Conservation (phyloP, 2,329 filamentous ascomycete species). For the Fusarium bactridioides region DNA sequence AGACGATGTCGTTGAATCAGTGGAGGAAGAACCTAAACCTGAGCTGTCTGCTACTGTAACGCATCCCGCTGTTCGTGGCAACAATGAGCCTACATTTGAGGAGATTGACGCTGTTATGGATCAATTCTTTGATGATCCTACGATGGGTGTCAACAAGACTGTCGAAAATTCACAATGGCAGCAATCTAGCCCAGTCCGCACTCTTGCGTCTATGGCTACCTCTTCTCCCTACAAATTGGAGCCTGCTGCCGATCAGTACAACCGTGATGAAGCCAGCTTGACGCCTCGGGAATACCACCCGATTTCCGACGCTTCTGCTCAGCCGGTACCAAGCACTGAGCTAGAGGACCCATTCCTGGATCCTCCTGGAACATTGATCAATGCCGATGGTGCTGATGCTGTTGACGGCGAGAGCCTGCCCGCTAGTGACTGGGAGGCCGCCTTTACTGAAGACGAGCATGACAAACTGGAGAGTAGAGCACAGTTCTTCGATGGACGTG, state of each 20-base stretch:
- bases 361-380: conserved; percentile 55
- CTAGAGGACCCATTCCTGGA: conserved; percentile 71
- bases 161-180: conserved; percentile 57
- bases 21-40: conserved; percentile 39
- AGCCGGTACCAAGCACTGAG: conserved; percentile 60
- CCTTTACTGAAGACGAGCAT: conserved; percentile 83
- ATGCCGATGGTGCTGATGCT: conserved; percentile 58
- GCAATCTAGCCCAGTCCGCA: conserved; percentile 34
- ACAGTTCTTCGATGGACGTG: conserved; percentile 88
- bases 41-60: conserved; percentile 25
- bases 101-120: conserved; percentile 95
- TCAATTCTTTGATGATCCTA: conserved; percentile 76
- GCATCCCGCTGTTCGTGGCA: conserved; percentile 28
- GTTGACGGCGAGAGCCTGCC: conserved; percentile 65
- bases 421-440: conserved; percentile 91
- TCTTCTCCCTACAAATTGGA: conserved; percentile 63
- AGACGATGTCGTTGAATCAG: conserved; percentile 41
- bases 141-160: conserved; percentile 75
- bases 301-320: conserved; percentile 56
- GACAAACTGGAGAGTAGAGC: conserved; percentile 82
- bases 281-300: conserved; percentile 66
- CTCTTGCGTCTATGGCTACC: conserved; percentile 44
- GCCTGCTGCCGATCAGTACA: conserved; percentile 58
- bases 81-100: conserved; percentile 67
- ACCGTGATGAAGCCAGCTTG: conserved; percentile 77